Conservation (phyloP, 495 filamentous ascomycete genomes). For the Sabuloglossum arenarium region DNA sequence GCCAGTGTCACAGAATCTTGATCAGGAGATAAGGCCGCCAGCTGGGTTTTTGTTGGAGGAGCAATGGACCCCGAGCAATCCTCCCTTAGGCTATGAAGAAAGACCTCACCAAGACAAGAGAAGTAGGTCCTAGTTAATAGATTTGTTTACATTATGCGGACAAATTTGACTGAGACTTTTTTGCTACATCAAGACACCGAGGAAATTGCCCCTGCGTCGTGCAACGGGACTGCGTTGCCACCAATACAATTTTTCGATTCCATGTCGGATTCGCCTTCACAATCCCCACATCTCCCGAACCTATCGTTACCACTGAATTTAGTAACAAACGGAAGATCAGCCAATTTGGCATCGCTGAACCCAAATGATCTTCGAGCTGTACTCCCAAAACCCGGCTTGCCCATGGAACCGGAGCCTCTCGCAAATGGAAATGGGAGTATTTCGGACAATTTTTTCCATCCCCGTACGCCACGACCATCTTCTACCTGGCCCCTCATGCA, state of each 20-base stretch:
- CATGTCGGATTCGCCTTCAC: constrained; percentile 12
- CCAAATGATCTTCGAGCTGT: constrained; percentile 16
- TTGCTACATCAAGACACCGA: background rate
- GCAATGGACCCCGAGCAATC: constrained; percentile 23
- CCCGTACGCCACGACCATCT: background rate
- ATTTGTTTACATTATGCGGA: background rate
- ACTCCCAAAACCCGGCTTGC: constrained; percentile 19
- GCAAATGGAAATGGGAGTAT: constrained; percentile 8
- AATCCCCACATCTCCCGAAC: constrained; percentile 22
- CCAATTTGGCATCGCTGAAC: constrained; percentile 15
- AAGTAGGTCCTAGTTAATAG: constrained; percentile 10
- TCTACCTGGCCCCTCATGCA: constrained; percentile 3
- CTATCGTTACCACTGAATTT: constrained; percentile 21
- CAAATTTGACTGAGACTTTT: background rate
- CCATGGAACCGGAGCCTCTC: constrained; percentile 15
- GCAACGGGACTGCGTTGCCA: background rate
- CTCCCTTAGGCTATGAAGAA: constrained; percentile 14
- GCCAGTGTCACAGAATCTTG: background rate
- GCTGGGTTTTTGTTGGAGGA: constrained; percentile 19
- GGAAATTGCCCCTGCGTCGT: background rate
- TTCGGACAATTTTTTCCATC: constrained; percentile 14
- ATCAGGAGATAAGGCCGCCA: background rate
- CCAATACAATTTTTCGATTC: constrained; percentile 4
- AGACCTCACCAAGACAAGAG: constrained; percentile 16
- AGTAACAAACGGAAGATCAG: constrained; percentile 19